Evolutionary conservation across 1,284 basidiomycete species (phyloP).

Genomic region (Sanghuangporus baumii): DNA sequence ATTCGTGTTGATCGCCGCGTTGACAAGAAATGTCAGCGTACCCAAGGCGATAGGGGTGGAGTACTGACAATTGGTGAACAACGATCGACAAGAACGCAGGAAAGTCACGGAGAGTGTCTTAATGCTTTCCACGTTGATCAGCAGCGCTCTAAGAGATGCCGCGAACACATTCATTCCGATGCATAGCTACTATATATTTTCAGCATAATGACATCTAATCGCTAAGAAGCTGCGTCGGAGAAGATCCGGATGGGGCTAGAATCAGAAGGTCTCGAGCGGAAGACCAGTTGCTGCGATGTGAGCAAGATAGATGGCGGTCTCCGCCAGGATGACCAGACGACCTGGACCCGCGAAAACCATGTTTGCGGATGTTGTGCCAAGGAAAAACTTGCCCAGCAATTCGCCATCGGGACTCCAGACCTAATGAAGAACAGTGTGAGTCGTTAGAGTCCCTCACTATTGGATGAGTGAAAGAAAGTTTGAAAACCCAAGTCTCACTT

Average conservation of each 20-base stretch:
- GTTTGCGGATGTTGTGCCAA: slow-evolving; percentile 54
- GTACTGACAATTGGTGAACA: too few species aligned
- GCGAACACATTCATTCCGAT: not conserved
- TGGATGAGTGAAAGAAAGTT: not conserved
- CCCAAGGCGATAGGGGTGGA: not conserved
- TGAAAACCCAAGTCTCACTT: slow-evolving; percentile 32
- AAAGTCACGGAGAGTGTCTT: not conserved
- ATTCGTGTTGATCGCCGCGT: too few species aligned
- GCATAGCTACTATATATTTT: not conserved
- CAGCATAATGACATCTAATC: not conserved
- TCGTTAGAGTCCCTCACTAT: not conserved
- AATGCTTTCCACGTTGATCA: not conserved
- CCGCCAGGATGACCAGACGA: slow-evolving; percentile 60
- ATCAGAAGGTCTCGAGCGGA: slow-evolving; percentile 9
- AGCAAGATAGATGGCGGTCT: slow-evolving; percentile 61
- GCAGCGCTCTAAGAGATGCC: not conserved
- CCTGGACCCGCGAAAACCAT: slow-evolving; percentile 62
- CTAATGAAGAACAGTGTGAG: slow-evolving; percentile 24
- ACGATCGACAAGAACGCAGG: too few species aligned
- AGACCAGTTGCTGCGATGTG: slow-evolving; percentile 40
- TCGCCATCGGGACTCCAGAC: slow-evolving; percentile 62
- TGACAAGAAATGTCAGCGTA: not conserved
- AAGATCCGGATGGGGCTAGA: not conserved
- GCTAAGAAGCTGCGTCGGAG: not conserved
- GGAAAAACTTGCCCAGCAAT: slow-evolving; percentile 71